Conservation (phyloP, 805 yeast genomes). For the Danielia oregonensis region DNA sequence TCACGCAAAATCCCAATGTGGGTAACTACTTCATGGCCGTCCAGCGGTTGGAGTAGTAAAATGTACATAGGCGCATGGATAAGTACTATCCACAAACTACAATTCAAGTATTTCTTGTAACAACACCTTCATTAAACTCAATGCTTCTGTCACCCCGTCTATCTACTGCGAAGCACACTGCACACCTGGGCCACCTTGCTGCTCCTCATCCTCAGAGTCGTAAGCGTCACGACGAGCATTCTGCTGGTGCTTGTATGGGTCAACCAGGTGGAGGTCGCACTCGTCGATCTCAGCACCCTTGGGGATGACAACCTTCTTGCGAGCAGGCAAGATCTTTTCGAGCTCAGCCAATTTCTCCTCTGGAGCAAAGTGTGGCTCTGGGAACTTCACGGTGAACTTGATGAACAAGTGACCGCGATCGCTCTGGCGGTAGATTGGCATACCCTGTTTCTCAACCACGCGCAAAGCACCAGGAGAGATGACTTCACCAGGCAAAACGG, state of each 20-base stretch:
- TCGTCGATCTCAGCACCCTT: conserved; percentile 76
- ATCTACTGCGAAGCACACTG: conserved; percentile 23
- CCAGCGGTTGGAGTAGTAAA: conserved; percentile 24
- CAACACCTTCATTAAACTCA: background rate
- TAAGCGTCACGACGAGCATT: conserved; percentile 41
- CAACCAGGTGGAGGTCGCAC: conserved; percentile 65
- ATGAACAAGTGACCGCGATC: conserved; percentile 84
- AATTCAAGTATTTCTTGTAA: no score
- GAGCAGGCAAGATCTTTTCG: conserved; percentile 76
- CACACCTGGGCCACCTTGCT: conserved; percentile 22
- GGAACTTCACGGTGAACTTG: conserved; percentile 88
- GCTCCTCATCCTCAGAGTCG: conserved; percentile 43
- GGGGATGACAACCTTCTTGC: conserved; percentile 62
- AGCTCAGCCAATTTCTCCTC: conserved; percentile 73
- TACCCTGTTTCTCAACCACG: conserved; percentile 90
- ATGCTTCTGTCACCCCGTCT: no score
- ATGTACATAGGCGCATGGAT: no score
- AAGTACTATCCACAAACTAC: no score
- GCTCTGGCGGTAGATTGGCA: conserved; percentile 91
- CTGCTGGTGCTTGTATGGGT: conserved; percentile 55
- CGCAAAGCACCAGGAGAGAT: conserved; percentile 79
- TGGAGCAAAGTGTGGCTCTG: conserved; percentile 63
- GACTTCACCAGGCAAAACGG: conserved; percentile 87
- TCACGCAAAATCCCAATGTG: conserved; percentile 51
- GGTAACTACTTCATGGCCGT: conserved; percentile 93